Evolutionary conservation across 202 grass and related monocot genomes (phyloP), one percentile per base, ranked within the genome.

Genomic region (Hordeum pubiflorum): DNA sequence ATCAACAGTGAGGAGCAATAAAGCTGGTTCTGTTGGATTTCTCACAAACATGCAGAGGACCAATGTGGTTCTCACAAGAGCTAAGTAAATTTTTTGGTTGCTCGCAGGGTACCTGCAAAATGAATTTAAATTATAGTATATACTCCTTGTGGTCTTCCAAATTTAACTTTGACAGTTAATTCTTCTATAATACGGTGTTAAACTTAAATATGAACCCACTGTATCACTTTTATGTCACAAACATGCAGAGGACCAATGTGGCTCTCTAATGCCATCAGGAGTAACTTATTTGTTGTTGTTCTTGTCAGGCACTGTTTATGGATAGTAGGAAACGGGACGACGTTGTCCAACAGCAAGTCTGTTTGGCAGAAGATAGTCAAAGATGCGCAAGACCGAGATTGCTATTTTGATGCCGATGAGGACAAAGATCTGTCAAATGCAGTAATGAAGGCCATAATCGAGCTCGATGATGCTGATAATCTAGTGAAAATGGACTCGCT

Each of bases 11-110:
- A 76, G 74, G 62, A 76, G 70, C 46, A 85, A 70, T 7, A 34
- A 38, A 70, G 63, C 40, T 69, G 74, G 74, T 58, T 59, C 59
- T 10, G 81, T 85, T 52, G 82, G 82, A 6, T 85, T 85, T 57
- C 50, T 85, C 36, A 67, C 62, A 8, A 79, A 79, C 38, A 18
- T 9, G 3, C 41, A 79, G 46, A 10, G 65, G 22, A 85, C 62
- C 9, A 85, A 85, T 58, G 62, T 85, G 4, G 82, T 52, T 69
- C 32, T 85, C 13, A 85, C 82, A 23, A 84, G 82, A 48, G 74
- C 62, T 4, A 85, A 78, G 81, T 83, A 76, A 52, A 61, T 41
- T 40, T 41, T 2, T 10, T 50, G 12, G 11, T 60, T 21, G 15
- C 33, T 52, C 6, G 32, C 15, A 66, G n/a, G 8, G 21, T 64